Evolutionary conservation across 176 grass and related monocot species (phyloP).

Genomic region (Zoysia japonica): DNA sequence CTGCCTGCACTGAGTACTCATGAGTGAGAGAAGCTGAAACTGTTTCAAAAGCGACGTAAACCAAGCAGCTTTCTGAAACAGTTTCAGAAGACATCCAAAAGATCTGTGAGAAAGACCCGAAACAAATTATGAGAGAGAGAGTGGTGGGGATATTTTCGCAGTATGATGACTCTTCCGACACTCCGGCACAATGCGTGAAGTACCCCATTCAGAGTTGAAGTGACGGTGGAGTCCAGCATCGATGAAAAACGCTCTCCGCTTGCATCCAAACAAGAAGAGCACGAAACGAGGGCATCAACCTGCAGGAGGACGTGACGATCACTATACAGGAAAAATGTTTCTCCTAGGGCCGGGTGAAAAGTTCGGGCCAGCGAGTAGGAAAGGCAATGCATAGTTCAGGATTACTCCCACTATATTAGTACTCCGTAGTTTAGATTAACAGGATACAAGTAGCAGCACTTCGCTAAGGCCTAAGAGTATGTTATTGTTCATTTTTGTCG

Average conservation of each 20-base stretch:
- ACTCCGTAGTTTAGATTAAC: too few relatives aligned
- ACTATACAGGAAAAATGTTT: neutral
- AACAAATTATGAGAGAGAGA: neutral
- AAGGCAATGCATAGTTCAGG: too few relatives aligned
- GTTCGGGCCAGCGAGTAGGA: neutral
- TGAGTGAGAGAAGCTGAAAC: too few relatives aligned
- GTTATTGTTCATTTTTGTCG: too few relatives aligned
- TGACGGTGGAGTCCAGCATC: neutral
- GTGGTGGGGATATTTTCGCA: neutral
- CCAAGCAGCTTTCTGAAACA: neutral
- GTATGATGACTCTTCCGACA: neutral
- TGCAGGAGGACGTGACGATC: neutral
- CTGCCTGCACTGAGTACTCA: too few relatives aligned
- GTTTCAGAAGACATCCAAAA: neutral
- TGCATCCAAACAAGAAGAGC: slow-evolving; percentile 16
- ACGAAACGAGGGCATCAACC: neutral
- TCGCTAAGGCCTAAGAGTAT: too few relatives aligned
- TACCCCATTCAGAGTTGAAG: slow-evolving; percentile 7
- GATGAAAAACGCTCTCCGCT: slow-evolving; percentile 26
- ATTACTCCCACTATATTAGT: too few relatives aligned
- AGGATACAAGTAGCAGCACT: too few relatives aligned
- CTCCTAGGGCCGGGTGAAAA: neutral
- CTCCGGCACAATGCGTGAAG: neutral
- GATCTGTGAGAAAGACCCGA: neutral
- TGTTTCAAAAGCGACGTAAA: neutral